Percentiles rank a stretch among this genome's conserved stretches.
These are phyloP conservation scores for Starmerella geochares DNA, from an alignment of 805 yeast genomes.

Conservation along the genomic window DNA sequence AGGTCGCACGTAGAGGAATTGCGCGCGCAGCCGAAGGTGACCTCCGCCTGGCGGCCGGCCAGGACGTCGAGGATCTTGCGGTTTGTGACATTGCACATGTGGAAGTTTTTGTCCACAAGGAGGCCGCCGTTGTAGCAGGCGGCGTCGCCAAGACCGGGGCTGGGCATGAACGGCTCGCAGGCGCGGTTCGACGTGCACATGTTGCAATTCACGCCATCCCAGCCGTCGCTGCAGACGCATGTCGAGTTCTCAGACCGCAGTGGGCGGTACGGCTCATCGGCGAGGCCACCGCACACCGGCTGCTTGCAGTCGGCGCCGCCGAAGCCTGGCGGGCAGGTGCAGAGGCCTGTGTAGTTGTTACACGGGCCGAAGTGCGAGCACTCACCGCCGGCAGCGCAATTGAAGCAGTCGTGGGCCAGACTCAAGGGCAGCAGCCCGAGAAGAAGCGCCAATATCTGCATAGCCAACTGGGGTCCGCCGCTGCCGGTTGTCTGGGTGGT, in stretches of 20 bases:
- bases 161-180: slow-evolving; percentile 65
- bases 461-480: background rate
- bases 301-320: slow-evolving; percentile 87
- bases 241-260: slow-evolving; percentile 36
- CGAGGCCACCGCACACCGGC: slow-evolving; percentile 76
- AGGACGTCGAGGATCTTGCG: slow-evolving; percentile 71
- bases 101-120: slow-evolving; percentile 68
- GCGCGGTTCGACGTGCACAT: slow-evolving; percentile 62
- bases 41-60: slow-evolving; percentile 77
- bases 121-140: slow-evolving; percentile 84
- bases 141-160: slow-evolving; percentile 65
- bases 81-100: slow-evolving; percentile 89
- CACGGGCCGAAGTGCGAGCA: slow-evolving; percentile 89
- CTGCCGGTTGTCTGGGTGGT: background rate
- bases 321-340: slow-evolving; percentile 86
- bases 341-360: slow-evolving; percentile 76
- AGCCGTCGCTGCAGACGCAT: slow-evolving; percentile 74
- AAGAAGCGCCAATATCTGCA: background rate
- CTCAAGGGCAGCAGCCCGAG: background rate
- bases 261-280: slow-evolving; percentile 60
- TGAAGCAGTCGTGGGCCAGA: slow-evolving; percentile 50
- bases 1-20: slow-evolving; percentile 62
- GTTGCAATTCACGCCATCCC: slow-evolving; percentile 91
- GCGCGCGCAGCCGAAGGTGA: slow-evolving; percentile 77
- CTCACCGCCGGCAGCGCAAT: slow-evolving; percentile 78